phyloP scores from a whole-genome alignment of 2,329 filamentous ascomycete species.

The Colletotrichum orchidophilum region DNA sequence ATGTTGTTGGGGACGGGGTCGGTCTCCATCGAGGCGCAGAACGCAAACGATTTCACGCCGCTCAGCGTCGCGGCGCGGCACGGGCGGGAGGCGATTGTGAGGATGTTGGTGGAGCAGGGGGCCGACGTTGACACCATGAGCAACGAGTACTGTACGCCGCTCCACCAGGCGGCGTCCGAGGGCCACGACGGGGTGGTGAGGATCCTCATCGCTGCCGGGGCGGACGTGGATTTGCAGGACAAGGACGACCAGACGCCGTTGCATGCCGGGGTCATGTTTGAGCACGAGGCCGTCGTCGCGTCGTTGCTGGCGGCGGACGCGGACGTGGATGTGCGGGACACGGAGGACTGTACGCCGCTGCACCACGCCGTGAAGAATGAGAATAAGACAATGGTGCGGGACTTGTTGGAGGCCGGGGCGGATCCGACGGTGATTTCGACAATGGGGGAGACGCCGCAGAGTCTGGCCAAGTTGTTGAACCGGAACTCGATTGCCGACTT shows the following conservation, averaged over 20 bases:
- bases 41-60: conserved; percentile 33
- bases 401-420: conserved; percentile 33
- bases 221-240: conserved; percentile 35
- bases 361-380: conserved; percentile 36
- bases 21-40: conserved; percentile 33
- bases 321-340: conserved; percentile 27
- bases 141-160: conserved; percentile 33
- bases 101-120: conserved; percentile 34
- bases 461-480: conserved; percentile 23
- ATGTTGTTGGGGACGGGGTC: conserved; percentile 32
- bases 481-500: conserved; percentile 30
- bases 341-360: conserved; percentile 35
- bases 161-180: conserved; percentile 36
- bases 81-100: conserved; percentile 34
- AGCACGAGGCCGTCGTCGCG: conserved; percentile 34
- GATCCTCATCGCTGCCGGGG: conserved; percentile 33
- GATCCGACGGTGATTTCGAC: conserved; percentile 33
- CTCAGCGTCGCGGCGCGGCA: conserved; percentile 33
- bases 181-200: conserved; percentile 32
- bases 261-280: conserved; percentile 34
- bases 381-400: conserved; percentile 28
- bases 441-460: conserved; percentile 34
- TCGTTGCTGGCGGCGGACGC: conserved; percentile 29
- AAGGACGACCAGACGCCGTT: conserved; percentile 34
- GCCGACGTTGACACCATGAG: conserved; percentile 34